Base-by-base conservation (phyloP, 306 rosid species). In the Citrullus mucosospermus region DNA sequence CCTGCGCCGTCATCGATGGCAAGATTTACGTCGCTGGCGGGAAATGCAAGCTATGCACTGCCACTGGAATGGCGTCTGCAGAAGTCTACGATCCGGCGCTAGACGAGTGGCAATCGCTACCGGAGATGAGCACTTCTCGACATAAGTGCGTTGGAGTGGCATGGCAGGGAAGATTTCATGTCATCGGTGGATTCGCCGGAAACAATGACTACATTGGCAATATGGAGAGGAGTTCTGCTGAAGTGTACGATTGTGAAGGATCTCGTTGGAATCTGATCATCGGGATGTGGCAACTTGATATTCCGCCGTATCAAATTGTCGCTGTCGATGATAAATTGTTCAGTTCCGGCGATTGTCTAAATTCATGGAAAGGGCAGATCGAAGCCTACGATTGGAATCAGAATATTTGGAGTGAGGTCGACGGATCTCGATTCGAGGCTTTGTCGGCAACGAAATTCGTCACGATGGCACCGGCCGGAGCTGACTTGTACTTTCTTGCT, bases 21-120 rank as follows among this genome's bases (percentile, higher is more conserved):
- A 84, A 74, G 46, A 81, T 84, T n/a, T 81, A 81, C 34, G 81
- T 81, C 25, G 87, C 82, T 11, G 82, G 87, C 8, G 85, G 84
- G 17, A 81, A 81, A 75, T 48, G 60, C 15, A 11, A 25, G 9
- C 9, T 84, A 13, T 34, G 14, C 15, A 38, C 57, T 4, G 76
- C 82, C 0, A 67, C 39, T 3, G 87, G 84, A 14, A 34, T 78
- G 9, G 70, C 87, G 6, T 78, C 75, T 34, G 81, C 84, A 0
- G 87, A 84, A 72, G 68, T 84, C 2, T 84, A 84, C 2, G 84
- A 84, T 57, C 82, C 82, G 0, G 75, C 56, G 6, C 48, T 81
- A 0, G 80, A 84, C 39, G 34, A 68, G 34, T 84, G 87, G 87
- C 51, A 20, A 12, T 61, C 85, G 5, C 50, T 84, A 10, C 87